Evolutionary conservation across 2,329 filamentous ascomycete species (phyloP).

Genomic region (Lachnellula subtilissima): DNA sequence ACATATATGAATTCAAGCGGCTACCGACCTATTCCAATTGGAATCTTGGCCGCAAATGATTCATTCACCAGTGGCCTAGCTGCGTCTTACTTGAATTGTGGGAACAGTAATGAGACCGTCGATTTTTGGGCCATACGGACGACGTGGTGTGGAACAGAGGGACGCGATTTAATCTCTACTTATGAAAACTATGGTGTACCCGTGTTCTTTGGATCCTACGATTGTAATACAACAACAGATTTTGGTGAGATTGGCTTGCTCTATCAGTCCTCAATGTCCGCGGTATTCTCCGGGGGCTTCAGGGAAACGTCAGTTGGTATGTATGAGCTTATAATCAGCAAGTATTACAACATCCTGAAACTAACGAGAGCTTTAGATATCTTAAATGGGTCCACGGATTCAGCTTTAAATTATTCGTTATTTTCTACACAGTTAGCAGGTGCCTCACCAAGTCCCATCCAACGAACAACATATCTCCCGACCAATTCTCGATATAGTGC

Average conservation of each 20-base stretch:
- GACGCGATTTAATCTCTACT: slow-evolving; percentile 52
- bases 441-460: too few relatives aligned
- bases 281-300: slow-evolving; percentile 89
- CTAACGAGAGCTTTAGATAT: too few relatives aligned
- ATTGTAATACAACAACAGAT: slow-evolving; percentile 71
- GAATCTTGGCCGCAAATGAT: slow-evolving; percentile 59
- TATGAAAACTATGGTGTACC: slow-evolving; percentile 63
- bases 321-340: slow-evolving; percentile 48
- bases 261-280: slow-evolving; percentile 75
- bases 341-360: too few relatives aligned
- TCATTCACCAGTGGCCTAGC: slow-evolving; percentile 61
- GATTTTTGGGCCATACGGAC: slow-evolving; percentile 60
- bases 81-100: slow-evolving; percentile 69
- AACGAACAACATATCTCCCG: too few relatives aligned
- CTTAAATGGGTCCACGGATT: too few relatives aligned
- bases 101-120: slow-evolving; percentile 58
- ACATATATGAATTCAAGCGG: slow-evolving; percentile 43
- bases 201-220: slow-evolving; percentile 74
- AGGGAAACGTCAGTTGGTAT: slow-evolving; percentile 38
- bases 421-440: too few relatives aligned
- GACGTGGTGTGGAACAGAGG: slow-evolving; percentile 55
- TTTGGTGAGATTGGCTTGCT: slow-evolving; percentile 75
- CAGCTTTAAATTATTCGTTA: too few relatives aligned
- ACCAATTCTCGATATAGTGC: too few relatives aligned
- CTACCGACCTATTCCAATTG: slow-evolving; percentile 48